Base-by-base conservation (phyloP, 495 filamentous ascomycete species). In the Daldinia bambusicola region DNA sequence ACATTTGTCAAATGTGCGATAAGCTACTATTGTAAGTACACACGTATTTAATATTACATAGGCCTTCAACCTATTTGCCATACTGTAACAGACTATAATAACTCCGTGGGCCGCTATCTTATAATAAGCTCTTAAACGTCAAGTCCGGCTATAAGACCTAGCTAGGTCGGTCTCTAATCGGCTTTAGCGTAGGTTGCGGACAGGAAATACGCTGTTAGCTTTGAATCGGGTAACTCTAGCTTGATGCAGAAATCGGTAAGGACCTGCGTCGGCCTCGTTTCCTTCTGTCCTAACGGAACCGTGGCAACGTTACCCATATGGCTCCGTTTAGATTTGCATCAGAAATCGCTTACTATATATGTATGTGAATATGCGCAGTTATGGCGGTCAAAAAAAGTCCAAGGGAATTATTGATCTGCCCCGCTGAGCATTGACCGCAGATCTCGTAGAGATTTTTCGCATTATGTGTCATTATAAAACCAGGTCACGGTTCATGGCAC, bases 41-140 rank as follows among this genome's bases (percentile, higher is more conserved):
- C 6, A 36, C 1, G 26, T 26, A 26, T 26, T 26, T 36, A 36
- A 36, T 36, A 36, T 10, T 36, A 36, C 34, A 2, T 26, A 26
- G 26, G 26, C 26, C 26, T 26, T 26, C 3, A 26, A 26, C 26
- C 18, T 3, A 18, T 18, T 16, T 8, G n/a, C 16, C 41, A 45
- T 45, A 48, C 43, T 48, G 43, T 48, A 48, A 20, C 16, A 41
- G 20, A 32, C 56, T 63, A 63, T 60, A 58, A 53, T 48, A 63
- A 66, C 58, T 52, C 38, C 63, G 69, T 71, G 69, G 69, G 63
- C 55, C 69, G 36, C 22, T 18, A 26, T 38, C 32, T 8, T 55
- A 50, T 13, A 58, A 40, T 26, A 26, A 26, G 26, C 3, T 26
- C 4, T 43, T 60, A 31, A 22, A 38, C 55, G 36, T 57, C 9